These are phyloP conservation scores for Tylopilus sp. DNA, from an alignment of 768 basidiomycete genomes.

Conservation along the genomic window DNA sequence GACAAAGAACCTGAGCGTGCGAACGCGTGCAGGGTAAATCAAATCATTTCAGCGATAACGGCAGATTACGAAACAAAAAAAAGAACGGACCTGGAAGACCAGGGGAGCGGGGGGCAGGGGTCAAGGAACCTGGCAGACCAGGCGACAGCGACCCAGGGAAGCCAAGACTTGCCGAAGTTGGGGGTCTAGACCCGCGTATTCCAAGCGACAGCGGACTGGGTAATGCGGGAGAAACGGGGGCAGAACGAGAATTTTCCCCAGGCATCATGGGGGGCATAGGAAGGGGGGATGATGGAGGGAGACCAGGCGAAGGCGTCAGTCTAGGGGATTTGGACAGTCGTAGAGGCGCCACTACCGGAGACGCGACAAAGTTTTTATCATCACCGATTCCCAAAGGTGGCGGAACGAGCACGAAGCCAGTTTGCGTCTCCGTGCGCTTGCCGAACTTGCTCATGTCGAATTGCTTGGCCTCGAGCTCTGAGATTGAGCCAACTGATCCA, in stretches of 20 bases:
- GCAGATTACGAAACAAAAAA: constrained; percentile 3
- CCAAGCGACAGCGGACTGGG: constrained; percentile 12
- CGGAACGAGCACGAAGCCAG: constrained; percentile 23
- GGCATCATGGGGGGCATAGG: neutral
- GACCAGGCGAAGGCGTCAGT: constrained; percentile 14
- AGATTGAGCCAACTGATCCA: constrained; percentile 20
- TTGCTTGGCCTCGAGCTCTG: constrained; percentile 19
- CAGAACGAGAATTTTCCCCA: constrained; percentile 3
- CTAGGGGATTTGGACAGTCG: constrained; percentile 27
- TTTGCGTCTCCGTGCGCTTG: neutral
- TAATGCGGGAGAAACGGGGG: constrained; percentile 11
- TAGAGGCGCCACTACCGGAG: constrained; percentile 22
- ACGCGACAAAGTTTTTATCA: neutral
- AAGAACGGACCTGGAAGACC: constrained; percentile 23
- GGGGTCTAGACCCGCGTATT: neutral
- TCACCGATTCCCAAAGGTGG: constrained; percentile 22
- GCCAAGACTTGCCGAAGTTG: constrained; percentile 4
- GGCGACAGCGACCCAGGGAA: constrained; percentile 17
- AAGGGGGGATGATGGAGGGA: constrained; percentile 17
- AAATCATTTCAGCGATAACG: constrained; percentile 5
- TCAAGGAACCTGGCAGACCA: constrained; percentile 17
- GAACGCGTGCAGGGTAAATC: neutral
- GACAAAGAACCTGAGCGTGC: constrained; percentile 15
- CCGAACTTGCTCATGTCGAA: constrained; percentile 16
- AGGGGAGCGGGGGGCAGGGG: constrained; percentile 22